Evolutionary conservation across 2,329 filamentous ascomycete genomes (phyloP).

Genomic region (Neospermospora avenae): DNA sequence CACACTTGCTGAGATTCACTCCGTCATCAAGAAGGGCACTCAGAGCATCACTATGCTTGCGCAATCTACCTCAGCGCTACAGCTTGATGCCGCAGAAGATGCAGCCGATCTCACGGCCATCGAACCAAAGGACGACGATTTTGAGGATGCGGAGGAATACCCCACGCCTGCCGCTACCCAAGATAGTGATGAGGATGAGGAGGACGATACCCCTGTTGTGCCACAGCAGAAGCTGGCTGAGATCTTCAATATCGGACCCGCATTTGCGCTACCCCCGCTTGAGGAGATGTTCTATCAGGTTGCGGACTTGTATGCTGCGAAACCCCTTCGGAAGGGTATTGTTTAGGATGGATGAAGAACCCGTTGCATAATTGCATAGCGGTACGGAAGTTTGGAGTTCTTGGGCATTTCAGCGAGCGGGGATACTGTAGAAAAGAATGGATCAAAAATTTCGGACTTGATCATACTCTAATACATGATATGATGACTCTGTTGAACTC

Average conservation of each 20-base stretch:
- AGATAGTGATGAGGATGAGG: constrained; percentile 46
- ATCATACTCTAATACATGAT: not conserved
- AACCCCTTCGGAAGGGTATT: constrained; percentile 39
- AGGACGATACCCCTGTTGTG: constrained; percentile 57
- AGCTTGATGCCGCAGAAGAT: constrained; percentile 37
- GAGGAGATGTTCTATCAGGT: constrained; percentile 76
- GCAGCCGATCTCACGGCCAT: constrained; percentile 19
- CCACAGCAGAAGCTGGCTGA: constrained; percentile 64
- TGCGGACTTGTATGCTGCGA: constrained; percentile 59
- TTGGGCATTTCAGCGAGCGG: constrained; percentile 8
- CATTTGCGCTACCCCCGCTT: constrained; percentile 67
- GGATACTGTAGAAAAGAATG: not conserved
- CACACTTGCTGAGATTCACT: constrained; percentile 69
- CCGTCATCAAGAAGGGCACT: constrained; percentile 56
- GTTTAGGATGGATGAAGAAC: not conserved
- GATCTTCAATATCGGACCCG: constrained; percentile 67
- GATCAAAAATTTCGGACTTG: not conserved
- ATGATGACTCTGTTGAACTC: no score
- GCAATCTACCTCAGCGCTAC: constrained; percentile 48
- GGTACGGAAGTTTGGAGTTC: not conserved
- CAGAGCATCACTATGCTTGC: constrained; percentile 50
- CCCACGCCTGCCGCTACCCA: constrained; percentile 35
- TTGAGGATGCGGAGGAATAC: constrained; percentile 33
- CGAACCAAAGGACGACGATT: constrained; percentile 32
- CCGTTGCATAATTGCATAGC: not conserved